Evolutionary conservation across 768 basidiomycete genomes (phyloP).

Genomic region (Phlegmacium glaucopus): DNA sequence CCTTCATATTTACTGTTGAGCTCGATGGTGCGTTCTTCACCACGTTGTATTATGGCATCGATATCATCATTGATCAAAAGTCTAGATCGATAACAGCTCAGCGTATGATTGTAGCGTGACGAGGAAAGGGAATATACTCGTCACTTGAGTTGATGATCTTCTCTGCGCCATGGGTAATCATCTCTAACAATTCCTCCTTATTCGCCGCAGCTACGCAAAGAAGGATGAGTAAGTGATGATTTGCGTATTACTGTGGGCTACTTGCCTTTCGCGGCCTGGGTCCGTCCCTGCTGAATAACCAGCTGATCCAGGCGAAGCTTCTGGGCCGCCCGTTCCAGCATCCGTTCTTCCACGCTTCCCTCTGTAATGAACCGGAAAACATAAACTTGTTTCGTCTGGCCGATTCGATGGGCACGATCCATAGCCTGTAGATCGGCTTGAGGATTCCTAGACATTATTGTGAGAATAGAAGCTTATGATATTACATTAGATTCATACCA

Average conservation of each 20-base stretch:
- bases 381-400: conserved; percentile 96
- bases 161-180: conserved; percentile 98
- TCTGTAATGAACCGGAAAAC: conserved; percentile 97
- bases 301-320: conserved; percentile 93
- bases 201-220: conserved; percentile 69
- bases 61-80: conserved; percentile 85
- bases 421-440: conserved; percentile 99
- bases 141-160: conserved; percentile 85
- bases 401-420: conserved; percentile 96
- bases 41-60: conserved; percentile 87
- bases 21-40: conserved; percentile 87
- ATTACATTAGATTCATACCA: conserved; percentile 62
- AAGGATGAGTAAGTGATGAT: neutral
- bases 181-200: conserved; percentile 96
- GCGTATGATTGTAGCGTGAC: neutral
- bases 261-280: conserved; percentile 74
- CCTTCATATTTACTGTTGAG: conserved; percentile 91
- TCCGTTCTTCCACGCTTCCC: conserved; percentile 93
- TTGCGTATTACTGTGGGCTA: neutral
- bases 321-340: conserved; percentile 93
- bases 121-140: conserved; percentile 44
- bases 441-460: conserved; percentile 97
- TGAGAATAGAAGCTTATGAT: no score
- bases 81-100: conserved; percentile 31
- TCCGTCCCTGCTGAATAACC: conserved; percentile 94